Evolutionary conservation across 2,329 filamentous ascomycete genomes (phyloP).

Genomic region (Fusarium torreyae): DNA sequence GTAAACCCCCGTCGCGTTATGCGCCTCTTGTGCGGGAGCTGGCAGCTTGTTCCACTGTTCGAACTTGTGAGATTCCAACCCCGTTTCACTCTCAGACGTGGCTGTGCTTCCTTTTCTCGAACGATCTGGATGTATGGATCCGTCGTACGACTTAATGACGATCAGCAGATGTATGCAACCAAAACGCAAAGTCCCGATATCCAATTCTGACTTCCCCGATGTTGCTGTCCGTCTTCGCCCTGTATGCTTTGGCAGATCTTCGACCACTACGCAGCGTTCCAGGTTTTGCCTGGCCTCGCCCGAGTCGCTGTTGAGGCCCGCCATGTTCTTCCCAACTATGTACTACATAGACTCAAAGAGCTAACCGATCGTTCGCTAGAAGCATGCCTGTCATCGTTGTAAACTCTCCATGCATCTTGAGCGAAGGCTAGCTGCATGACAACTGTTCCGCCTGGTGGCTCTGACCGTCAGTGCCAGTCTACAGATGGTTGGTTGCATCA

Average conservation of each 20-base stretch:
- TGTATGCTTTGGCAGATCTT: conserved; percentile 10
- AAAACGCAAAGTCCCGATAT: conserved; percentile 20
- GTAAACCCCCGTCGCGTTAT: conserved; percentile 15
- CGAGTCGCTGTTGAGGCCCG: conserved; percentile 32
- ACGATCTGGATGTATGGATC: conserved; percentile 36
- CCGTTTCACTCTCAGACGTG: conserved; percentile 39
- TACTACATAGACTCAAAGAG: conserved; percentile 5
- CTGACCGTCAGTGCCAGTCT: conserved; percentile 31
- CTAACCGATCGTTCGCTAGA: conserved; percentile 11
- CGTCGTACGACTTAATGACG: conserved; percentile 36
- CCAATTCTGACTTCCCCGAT: conserved; percentile 29
- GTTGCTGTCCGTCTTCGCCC: conserved; percentile 18
- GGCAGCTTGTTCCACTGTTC: conserved; percentile 18
- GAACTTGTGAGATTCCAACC: conserved; percentile 15
- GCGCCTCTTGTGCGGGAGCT: conserved; percentile 27
- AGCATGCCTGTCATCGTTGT: conserved; percentile 25
- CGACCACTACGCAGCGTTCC: conserved; percentile 7
- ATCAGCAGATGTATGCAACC: conserved; percentile 28
- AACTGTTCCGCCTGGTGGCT: conserved; percentile 33
- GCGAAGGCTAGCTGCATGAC: conserved; percentile 42
- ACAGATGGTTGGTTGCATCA: conserved; percentile 36
- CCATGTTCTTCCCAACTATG: conserved; percentile 22
- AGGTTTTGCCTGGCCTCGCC: conserved; percentile 15
- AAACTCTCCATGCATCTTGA: conserved; percentile 30
- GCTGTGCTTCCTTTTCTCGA: conserved; percentile 47